These are phyloP conservation scores for Acer saccharum DNA, from an alignment of 345 rosid species.

Conservation along the genomic window DNA sequence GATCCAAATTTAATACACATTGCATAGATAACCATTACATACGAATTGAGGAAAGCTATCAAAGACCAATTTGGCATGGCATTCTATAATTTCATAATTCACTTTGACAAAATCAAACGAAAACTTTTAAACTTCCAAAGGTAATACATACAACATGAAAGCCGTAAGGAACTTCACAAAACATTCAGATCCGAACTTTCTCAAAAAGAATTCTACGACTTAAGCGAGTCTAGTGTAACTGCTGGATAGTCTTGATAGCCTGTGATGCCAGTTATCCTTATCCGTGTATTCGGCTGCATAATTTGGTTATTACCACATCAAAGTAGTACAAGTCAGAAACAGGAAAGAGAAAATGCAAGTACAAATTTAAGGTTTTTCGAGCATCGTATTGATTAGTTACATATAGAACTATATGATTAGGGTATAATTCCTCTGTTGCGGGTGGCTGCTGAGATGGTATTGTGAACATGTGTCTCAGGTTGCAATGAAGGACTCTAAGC, in stretches of 20 bases:
- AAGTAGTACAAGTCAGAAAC: not conserved
- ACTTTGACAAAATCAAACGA: not conserved
- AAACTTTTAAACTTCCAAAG: too few species aligned
- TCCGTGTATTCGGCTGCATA: slow-evolving; percentile 85
- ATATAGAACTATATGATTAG: not conserved
- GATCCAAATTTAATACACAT: not conserved
- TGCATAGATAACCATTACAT: not conserved
- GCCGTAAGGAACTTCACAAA: not conserved
- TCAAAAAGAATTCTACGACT: not conserved
- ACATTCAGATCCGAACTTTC: slow-evolving; percentile 2
- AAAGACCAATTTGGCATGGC: not conserved
- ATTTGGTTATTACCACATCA: slow-evolving; percentile 8
- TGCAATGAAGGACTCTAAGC: not conserved
- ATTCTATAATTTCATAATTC: not conserved
- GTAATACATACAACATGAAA: slow-evolving; percentile 23
- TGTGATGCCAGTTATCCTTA: slow-evolving; percentile 80
- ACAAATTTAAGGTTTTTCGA: not conserved
- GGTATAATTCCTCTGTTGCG: not conserved
- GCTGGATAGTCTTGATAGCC: slow-evolving; percentile 80
- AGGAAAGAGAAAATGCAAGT: not conserved
- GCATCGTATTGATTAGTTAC: not conserved
- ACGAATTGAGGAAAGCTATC: not conserved
- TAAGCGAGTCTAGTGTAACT: slow-evolving; percentile 44
- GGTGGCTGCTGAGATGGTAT: not conserved
- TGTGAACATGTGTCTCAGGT: not conserved